Percentiles rank a stretch among this genome's conserved stretches.
phyloP scores from a whole-genome alignment of 768 basidiomycete genomes.

The Dioszegia hungarica region DNA sequence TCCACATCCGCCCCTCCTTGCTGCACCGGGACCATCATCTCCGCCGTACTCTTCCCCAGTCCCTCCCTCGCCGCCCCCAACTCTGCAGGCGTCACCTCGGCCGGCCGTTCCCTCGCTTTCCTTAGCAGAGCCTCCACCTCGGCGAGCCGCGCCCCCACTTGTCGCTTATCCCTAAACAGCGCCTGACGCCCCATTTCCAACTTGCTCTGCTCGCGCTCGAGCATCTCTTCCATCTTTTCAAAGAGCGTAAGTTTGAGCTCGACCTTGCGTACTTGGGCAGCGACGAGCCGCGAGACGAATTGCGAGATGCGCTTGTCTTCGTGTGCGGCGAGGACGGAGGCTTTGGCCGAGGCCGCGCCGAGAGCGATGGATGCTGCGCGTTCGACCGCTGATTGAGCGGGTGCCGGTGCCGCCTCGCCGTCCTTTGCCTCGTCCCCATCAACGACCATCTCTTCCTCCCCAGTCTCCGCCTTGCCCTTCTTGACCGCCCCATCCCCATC shows the following conservation, averaged over 20 bases:
- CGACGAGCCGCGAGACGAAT: slow-evolving; percentile 72
- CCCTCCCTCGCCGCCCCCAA: neutral
- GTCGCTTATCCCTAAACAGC: slow-evolving; percentile 67
- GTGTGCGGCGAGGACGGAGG: slow-evolving; percentile 68
- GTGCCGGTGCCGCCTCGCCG: slow-evolving; percentile 12
- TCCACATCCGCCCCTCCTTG: slow-evolving; percentile 2
- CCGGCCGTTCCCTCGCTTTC: slow-evolving; percentile 20
- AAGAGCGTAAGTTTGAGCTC: slow-evolving; percentile 94
- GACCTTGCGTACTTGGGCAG: slow-evolving; percentile 69
- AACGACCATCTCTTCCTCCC: slow-evolving; percentile 52
- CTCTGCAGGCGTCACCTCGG: neutral
- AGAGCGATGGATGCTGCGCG: slow-evolving; percentile 84
- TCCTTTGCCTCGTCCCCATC: slow-evolving; percentile 47
- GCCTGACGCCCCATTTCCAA: slow-evolving; percentile 77
- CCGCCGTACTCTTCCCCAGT: slow-evolving; percentile 7
- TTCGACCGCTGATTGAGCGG: slow-evolving; percentile 63
- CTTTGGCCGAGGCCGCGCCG: slow-evolving; percentile 80
- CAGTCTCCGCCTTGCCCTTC: slow-evolving; percentile 13
- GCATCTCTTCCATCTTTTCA: slow-evolving; percentile 86
- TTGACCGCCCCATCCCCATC: slow-evolving; percentile 50
- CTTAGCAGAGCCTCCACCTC: slow-evolving; percentile 40
- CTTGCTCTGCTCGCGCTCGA: slow-evolving; percentile 82
- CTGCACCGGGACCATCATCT: slow-evolving; percentile 3
- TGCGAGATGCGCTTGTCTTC: slow-evolving; percentile 76
- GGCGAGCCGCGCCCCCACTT: slow-evolving; percentile 38